phyloP scores from a whole-genome alignment of 2,329 filamentous ascomycete genomes.

The Trichothecium sympodiale region DNA sequence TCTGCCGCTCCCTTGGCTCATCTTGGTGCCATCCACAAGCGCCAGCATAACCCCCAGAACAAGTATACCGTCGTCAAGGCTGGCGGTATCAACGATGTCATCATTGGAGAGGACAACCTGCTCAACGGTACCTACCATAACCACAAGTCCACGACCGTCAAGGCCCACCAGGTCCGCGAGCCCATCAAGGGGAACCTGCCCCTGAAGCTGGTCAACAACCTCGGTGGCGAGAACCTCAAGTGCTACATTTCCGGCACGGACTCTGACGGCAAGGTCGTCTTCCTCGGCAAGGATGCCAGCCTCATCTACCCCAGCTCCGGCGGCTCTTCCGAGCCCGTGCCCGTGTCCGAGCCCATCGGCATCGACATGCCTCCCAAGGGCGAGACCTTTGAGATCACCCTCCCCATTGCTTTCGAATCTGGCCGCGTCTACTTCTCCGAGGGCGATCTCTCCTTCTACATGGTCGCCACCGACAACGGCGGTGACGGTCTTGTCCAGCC shows the following conservation, averaged over 20 bases:
- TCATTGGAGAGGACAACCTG: conserved; percentile 25
- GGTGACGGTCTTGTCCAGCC: conserved; percentile 35
- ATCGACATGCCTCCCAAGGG: conserved; percentile 29
- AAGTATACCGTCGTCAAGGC: conserved; percentile 19
- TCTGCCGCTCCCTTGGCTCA: conserved; percentile 4
- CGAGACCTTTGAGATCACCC: conserved; percentile 22
- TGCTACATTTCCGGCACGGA: conserved; percentile 36
- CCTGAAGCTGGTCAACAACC: conserved; percentile 31
- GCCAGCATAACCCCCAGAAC: not conserved
- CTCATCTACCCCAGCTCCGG: conserved; percentile 30
- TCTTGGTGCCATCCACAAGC: not conserved
- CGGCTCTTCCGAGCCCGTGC: conserved; percentile 20
- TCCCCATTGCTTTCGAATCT: conserved; percentile 28
- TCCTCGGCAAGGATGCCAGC: conserved; percentile 27
- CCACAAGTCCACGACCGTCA: conserved; percentile 4
- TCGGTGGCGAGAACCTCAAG: conserved; percentile 23
- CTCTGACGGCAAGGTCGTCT: conserved; percentile 25
- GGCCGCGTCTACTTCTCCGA: conserved; percentile 35
- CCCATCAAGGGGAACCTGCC: conserved; percentile 10
- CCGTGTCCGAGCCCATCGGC: conserved; percentile 26
- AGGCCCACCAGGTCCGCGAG: not conserved
- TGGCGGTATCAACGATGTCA: conserved; percentile 18
- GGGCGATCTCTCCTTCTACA: conserved; percentile 29
- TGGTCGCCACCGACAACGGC: conserved; percentile 17
- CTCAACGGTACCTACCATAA: conserved; percentile 24